Base-by-base conservation (phyloP, 1,139 yeast genomes). In the Hanseniaspora sp. region DNA sequence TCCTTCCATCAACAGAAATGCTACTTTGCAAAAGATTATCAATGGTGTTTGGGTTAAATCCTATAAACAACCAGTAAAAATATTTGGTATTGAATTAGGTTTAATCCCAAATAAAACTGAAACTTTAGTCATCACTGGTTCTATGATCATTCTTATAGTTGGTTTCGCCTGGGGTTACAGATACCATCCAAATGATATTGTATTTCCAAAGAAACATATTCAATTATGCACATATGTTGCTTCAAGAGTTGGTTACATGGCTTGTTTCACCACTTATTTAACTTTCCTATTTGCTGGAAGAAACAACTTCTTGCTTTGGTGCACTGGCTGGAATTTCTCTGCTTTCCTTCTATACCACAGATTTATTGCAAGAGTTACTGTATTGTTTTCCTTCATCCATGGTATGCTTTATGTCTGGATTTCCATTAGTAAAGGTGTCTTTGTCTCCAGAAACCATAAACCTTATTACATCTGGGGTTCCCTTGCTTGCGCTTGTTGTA, bases 281-380 rank as follows among this genome's bases (percentile, higher is more conserved):
- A 65, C 78, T 41, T 69, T 78, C 33, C 66, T 80, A 45, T 79
- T 80, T 63, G 76, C 80, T 23, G 80, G 83, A 23, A 72, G 86
- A 69, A 83, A 83, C 63, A 83, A 82, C 63, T 69, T 83, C 56
- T 66, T 83, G 59, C 77, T 78, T 63, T 76, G 74, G 72, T 54
- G 80, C 41, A 79, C 86, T 5, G 83, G 86, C 43, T 81, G 86
- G 82, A 71, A 76, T 17, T 75, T 74, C 58, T 71, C 79, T 7
- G 75, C 83, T 48, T 81, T 82, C 62, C 69, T 81, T 55, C 69
- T 75, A 34, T 72, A 80, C 62, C 92, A 84, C 66, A 78, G 81
- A 61, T 81, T 86, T 82, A 62, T 79, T 7, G 79, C 83, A 1
- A 74, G 92, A 55, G 63, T 75, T 3, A 64, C 66, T 63, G 56